phyloP scores from a whole-genome alignment of 1,139 yeast genomes.

The Geotrichum klebahnii region DNA sequence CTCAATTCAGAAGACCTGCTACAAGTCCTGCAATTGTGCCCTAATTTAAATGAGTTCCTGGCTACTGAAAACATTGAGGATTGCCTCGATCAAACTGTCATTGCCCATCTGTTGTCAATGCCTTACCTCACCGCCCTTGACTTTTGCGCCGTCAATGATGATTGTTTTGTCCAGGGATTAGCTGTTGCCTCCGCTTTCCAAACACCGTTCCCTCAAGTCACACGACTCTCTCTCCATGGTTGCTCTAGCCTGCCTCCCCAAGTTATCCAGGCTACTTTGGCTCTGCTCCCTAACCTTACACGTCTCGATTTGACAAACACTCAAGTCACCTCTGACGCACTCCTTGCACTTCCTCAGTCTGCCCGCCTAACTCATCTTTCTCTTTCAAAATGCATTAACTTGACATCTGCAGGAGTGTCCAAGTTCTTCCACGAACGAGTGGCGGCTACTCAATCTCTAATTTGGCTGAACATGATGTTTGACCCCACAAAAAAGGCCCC shows the following conservation, averaged over 20 bases:
- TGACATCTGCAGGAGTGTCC: constrained; percentile 70
- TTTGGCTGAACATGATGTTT: constrained; percentile 74
- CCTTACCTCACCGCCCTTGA: constrained; percentile 66
- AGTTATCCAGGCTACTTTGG: constrained; percentile 54
- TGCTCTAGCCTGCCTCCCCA: constrained; percentile 70
- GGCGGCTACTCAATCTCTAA: constrained; percentile 53
- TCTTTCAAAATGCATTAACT: constrained; percentile 69
- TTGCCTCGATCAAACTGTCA: constrained; percentile 61
- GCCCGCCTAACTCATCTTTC: constrained; percentile 72
- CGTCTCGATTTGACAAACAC: constrained; percentile 81
- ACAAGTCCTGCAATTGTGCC: constrained; percentile 47
- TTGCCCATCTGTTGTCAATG: constrained; percentile 56
- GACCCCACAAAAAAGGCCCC: constrained; percentile 64
- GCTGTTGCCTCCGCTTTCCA: constrained; percentile 28
- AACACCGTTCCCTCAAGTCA: constrained; percentile 32
- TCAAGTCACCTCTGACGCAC: constrained; percentile 56
- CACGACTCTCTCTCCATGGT: constrained; percentile 78
- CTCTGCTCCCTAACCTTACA: constrained; percentile 54
- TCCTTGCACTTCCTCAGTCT: constrained; percentile 49
- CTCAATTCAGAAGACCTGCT: constrained; percentile 68
- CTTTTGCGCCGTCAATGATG: constrained; percentile 83
- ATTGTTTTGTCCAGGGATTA: constrained; percentile 59
- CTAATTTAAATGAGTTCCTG: constrained; percentile 70
- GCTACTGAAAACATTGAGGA: constrained; percentile 84
- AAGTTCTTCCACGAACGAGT: too few relatives aligned